Evolutionary conservation across 768 basidiomycete species (phyloP).

Genomic region (Imleria badia): DNA sequence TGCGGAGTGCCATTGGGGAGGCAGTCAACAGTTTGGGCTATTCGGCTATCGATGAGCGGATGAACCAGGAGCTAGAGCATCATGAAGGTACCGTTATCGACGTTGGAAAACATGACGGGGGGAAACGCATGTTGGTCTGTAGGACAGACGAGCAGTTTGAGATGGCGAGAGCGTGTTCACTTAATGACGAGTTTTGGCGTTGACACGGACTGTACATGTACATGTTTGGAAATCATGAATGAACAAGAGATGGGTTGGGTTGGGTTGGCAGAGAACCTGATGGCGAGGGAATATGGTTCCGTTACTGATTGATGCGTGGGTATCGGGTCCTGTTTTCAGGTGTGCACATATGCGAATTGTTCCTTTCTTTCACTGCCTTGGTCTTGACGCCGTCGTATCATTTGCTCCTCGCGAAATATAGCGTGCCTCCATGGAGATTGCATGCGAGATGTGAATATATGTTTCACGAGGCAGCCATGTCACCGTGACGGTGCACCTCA

Average conservation of each 20-base stretch:
- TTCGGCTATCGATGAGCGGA: conserved; percentile 43
- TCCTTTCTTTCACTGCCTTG: not conserved
- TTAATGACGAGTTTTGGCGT: conserved; percentile 15
- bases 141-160: conserved; percentile 64
- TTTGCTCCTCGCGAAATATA: not conserved
- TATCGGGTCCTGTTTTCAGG: not conserved
- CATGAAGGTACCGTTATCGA: conserved; percentile 46
- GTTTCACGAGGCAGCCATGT: not conserved
- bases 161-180: conserved; percentile 44
- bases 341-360: not conserved
- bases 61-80: conserved; percentile 42
- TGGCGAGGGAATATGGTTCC: not conserved
- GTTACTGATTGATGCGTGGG: no score
- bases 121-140: conserved; percentile 53
- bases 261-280: not conserved
- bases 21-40: conserved; percentile 64
- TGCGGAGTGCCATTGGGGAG: conserved; percentile 58
- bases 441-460: not conserved
- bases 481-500: no score
- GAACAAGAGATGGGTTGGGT: not conserved
- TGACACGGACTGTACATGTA: conserved; percentile 11
- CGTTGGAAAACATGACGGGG: conserved; percentile 35
- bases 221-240: not conserved
- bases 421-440: not conserved
- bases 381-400: not conserved